Conservation (phyloP, 1,139 yeast species). For the Meyerozyma athensensis region DNA sequence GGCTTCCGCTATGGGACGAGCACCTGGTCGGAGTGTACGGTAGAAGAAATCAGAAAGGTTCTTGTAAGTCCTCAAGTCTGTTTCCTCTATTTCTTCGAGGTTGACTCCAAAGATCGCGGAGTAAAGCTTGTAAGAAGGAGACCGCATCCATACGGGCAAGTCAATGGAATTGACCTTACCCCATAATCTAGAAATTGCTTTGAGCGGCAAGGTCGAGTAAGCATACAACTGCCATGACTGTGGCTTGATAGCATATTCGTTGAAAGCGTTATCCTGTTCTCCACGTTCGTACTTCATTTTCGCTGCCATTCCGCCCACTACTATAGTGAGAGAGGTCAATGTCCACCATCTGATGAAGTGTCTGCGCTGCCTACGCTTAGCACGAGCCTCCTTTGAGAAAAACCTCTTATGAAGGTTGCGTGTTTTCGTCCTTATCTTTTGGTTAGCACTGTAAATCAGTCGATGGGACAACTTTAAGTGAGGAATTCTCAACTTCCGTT, state of each 20-base stretch:
- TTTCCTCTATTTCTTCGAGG: slow-evolving; percentile 82
- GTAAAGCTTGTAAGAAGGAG: slow-evolving; percentile 76
- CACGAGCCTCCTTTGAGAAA: slow-evolving; percentile 42
- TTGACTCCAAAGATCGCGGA: slow-evolving; percentile 83
- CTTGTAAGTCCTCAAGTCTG: slow-evolving; percentile 65
- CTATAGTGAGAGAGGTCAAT: slow-evolving; percentile 57
- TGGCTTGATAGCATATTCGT: slow-evolving; percentile 48
- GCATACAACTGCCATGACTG: slow-evolving; percentile 87
- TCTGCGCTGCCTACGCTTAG: slow-evolving; percentile 41
- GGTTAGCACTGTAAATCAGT: slow-evolving; percentile 36
- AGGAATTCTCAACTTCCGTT: slow-evolving; percentile 21
- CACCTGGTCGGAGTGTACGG: slow-evolving; percentile 73
- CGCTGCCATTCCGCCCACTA: slow-evolving; percentile 62
- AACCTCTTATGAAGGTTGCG: slow-evolving; percentile 35
- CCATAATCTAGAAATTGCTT: slow-evolving; percentile 90
- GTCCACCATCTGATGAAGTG: slow-evolving; percentile 66
- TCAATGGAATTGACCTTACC: slow-evolving; percentile 82
- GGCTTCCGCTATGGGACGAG: slow-evolving; percentile 68
- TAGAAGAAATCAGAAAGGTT: slow-evolving; percentile 92
- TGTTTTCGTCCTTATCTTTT: slow-evolving; percentile 30
- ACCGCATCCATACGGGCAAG: slow-evolving; percentile 85
- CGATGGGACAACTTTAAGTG: slow-evolving; percentile 24
- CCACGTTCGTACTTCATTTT: slow-evolving; percentile 42
- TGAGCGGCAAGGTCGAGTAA: slow-evolving; percentile 85
- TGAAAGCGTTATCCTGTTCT: slow-evolving; percentile 23